Evolutionary conservation across 352 stramenopile species (phyloP).

Genomic region (Thalassiosira oceanica): DNA sequence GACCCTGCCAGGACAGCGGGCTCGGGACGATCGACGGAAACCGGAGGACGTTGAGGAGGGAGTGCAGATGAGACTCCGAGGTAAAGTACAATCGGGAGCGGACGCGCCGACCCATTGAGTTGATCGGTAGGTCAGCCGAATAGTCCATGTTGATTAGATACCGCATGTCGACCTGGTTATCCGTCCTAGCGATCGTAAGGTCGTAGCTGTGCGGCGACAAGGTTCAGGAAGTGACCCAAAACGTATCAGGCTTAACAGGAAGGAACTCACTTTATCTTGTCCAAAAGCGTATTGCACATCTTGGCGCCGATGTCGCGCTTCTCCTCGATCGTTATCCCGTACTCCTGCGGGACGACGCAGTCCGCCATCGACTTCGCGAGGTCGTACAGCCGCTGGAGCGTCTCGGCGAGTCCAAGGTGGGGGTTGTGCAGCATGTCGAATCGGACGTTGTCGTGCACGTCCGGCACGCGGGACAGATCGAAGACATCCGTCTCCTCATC

Average conservation of each 20-base stretch:
- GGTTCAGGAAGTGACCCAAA: background rate
- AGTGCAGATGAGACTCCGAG: slow-evolving; percentile 96
- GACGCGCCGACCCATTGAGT: slow-evolving; percentile 93
- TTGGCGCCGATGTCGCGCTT: slow-evolving; percentile 94
- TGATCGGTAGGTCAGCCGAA: slow-evolving; percentile 91
- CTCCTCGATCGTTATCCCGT: slow-evolving; percentile 87
- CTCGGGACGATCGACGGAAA: slow-evolving; percentile 52
- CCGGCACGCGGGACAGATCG: slow-evolving; percentile 94
- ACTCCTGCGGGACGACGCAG: slow-evolving; percentile 97
- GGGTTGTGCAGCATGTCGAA: slow-evolving; percentile 98
- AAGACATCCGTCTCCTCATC: slow-evolving; percentile 83
- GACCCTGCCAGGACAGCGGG: slow-evolving; percentile 56
- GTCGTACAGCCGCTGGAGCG: slow-evolving; percentile 89
- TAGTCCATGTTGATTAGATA: slow-evolving; percentile 88
- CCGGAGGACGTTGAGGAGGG: slow-evolving; percentile 95
- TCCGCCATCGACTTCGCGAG: slow-evolving; percentile 93
- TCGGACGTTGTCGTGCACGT: slow-evolving; percentile 97
- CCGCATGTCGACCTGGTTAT: slow-evolving; percentile 84
- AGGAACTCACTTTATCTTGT: slow-evolving; percentile 93
- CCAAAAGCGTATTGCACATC: slow-evolving; percentile 94
- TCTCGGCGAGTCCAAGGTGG: slow-evolving; percentile 86
- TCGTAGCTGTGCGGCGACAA: slow-evolving; percentile 52
- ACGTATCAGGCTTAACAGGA: background rate
- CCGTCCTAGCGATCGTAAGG: slow-evolving; percentile 78
- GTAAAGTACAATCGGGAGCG: slow-evolving; percentile 99